Evolutionary conservation across 2,329 filamentous ascomycete species (phyloP), one percentile per base, ranked within the genome.

Genomic region (Penicillium rolfsii): DNA sequence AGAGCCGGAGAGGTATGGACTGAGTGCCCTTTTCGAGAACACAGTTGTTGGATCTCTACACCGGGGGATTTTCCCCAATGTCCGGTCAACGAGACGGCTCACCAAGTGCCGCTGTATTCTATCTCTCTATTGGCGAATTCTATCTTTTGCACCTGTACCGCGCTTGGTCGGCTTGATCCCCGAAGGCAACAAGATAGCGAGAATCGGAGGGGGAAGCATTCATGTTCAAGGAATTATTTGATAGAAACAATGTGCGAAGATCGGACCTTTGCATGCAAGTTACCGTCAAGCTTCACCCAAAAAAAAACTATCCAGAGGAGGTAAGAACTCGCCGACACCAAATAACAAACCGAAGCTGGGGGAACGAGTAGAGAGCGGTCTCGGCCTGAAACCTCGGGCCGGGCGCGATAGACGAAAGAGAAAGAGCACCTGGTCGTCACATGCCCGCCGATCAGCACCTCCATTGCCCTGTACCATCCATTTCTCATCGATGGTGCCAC

Each of bases 381-480:
- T 36, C 35, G 35, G 35, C 35, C 35, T 36, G 11, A 36, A 26
- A 19, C 53, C 57, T 58, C 50, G 50, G 57, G 14, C 22, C 19
- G 40, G 40, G 19, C 19, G 40, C 19, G 19, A 41, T 41, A 4
- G 4, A 19, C 9, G 40, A 33, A 11, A 3, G 5, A 19, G 19
- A 22, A 22, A 4, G 2, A 22, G 9, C 22, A 22, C 9, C 40
- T 6, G n/a, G 5, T 24, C 38, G 12, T 59, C 57, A 55, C 57
- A 50, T 59, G 57, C 36, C 56, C 30, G n/a, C 30, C 28, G 48
- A 50, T 50, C 46, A 22, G 11, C 46, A n/a, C 46, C 46, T 9
- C n/a, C 48, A 22, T 16, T 9, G 1, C n/a, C 22, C 35, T 50
- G 14, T 30, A 30, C 45, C 4, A n/a, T 28, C n/a, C 43, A 36